Base-by-base conservation (phyloP, 345 rosid genomes). In the Populus nigra region DNA sequence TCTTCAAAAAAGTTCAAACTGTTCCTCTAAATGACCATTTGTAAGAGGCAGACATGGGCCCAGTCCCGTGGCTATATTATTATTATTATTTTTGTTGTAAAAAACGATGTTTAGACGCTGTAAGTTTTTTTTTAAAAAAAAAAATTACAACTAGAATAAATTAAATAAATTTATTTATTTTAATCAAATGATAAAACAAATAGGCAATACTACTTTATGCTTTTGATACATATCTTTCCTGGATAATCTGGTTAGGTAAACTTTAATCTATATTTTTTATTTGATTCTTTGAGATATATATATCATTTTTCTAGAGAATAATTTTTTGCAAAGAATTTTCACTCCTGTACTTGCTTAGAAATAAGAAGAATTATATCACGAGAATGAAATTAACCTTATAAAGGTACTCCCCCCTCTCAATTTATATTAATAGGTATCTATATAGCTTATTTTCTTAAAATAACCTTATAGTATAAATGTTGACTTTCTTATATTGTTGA, bases 261-360 rank as follows among this genome's bases (percentile, higher is more conserved):
- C 0, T 62, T 50, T 36, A 63, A 25, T 9, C 65, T 36, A n/a
- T 33, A 78, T 16, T 39, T 53, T n/a, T 25, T 57, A 33, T 36
- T 72, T 74, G 78, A 5, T 72, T 69, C 17, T 81, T 45, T 22
- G 71, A 86, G 80, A 69, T 74, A 91, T 97, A 69, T 74, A 91
- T 97, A 85, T 96, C 65, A 87, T 96, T 65, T 96, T 93, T 88
- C 96, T 94, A 2, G 98, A 92, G 85, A 80, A 86, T 79, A 97
- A 92, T 83, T 90, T 96, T 68, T 80, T 93, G 88, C 94, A 85
- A 89, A 92, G 99, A 86, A 68, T 93, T 83, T 96, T 96, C 80
- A 92, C 97, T 81, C 96, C 99, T 79, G 90, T 94, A 68, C 98
- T 93, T 80, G 94, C 97, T 76, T 88, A 82, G 71, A 91, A 81